Evolutionary conservation across 106 monocot species (phyloP).

Genomic region (Dendrobium chrysotoxum): DNA sequence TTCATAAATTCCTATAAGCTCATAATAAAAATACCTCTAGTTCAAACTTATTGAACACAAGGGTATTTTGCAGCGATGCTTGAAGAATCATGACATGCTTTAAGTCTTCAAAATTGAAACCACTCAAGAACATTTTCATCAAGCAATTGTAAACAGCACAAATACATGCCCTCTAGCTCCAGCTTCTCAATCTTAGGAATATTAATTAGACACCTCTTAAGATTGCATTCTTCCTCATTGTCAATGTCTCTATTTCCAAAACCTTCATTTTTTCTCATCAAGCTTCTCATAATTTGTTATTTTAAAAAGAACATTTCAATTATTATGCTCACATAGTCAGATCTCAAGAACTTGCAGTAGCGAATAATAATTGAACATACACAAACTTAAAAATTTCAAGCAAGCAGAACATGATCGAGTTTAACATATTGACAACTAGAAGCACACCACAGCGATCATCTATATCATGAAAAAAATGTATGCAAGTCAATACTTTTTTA

Average conservation of each 20-base stretch:
- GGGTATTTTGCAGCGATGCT: conserved; percentile 1
- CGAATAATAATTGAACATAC: background rate
- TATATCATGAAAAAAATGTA: background rate
- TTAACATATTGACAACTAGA: background rate
- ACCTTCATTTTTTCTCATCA: conserved; percentile 9
- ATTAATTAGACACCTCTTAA: background rate
- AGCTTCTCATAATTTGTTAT: background rate
- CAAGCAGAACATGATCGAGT: background rate
- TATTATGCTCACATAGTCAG: no score
- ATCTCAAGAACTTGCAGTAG: no score
- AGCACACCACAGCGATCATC: background rate
- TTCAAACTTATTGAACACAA: conserved; percentile 3
- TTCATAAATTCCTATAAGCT: background rate
- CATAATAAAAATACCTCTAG: conserved; percentile 3
- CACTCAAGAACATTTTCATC: conserved; percentile 5
- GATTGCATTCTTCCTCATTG: background rate
- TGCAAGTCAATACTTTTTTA: background rate
- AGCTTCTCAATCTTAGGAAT: conserved; percentile 14
- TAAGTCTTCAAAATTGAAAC: conserved; percentile 8
- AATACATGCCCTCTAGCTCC: conserved; percentile 2
- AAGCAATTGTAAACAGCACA: conserved; percentile 11
- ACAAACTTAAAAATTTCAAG: background rate
- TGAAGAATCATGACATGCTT: conserved; percentile 2
- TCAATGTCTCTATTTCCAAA: background rate
- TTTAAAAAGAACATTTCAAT: no score